Conservation (phyloP, 768 basidiomycete species). For the Strobilomyces confusus region DNA sequence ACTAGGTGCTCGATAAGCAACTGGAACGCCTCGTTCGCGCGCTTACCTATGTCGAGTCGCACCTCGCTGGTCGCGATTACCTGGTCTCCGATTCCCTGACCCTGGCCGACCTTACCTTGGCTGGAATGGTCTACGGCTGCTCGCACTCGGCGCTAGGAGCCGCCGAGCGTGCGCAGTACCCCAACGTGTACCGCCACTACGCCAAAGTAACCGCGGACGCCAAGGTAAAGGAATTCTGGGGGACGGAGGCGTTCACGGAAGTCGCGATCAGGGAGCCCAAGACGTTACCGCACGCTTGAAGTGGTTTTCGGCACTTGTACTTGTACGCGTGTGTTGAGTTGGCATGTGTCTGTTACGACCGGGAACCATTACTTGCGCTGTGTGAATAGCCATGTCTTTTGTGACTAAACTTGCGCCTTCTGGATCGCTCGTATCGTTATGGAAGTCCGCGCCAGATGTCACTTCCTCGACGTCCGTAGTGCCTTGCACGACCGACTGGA, state of each 20-base stretch:
- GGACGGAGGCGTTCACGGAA: constrained; percentile 5
- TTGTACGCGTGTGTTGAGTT: too few species aligned
- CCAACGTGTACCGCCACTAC: constrained; percentile 10
- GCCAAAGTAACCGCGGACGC: constrained; percentile 16
- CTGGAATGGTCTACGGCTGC: not conserved
- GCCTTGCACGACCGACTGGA: too few species aligned
- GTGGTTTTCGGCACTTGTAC: not conserved
- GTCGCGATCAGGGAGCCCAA: not conserved
- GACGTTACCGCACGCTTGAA: not conserved
- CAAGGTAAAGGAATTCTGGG: constrained; percentile 8
- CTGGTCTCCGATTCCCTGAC: constrained; percentile 13
- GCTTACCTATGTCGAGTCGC: constrained; percentile 11
- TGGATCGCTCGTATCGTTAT: too few species aligned
- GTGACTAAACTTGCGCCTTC: too few species aligned
- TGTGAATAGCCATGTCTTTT: too few species aligned
- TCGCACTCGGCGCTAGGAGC: constrained; percentile 2
- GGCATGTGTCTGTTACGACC: too few species aligned
- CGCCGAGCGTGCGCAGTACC: constrained; percentile 12
- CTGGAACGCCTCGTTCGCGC: constrained; percentile 5
- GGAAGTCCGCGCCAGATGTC: too few species aligned
- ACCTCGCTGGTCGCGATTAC: constrained; percentile 10
- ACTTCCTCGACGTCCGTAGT: too few species aligned
- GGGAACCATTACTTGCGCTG: too few species aligned
- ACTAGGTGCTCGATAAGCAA: not conserved
- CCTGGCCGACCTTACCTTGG: constrained; percentile 19